phyloP scores from a whole-genome alignment of 2,329 filamentous ascomycete species.

The Byssothecium circinans region DNA sequence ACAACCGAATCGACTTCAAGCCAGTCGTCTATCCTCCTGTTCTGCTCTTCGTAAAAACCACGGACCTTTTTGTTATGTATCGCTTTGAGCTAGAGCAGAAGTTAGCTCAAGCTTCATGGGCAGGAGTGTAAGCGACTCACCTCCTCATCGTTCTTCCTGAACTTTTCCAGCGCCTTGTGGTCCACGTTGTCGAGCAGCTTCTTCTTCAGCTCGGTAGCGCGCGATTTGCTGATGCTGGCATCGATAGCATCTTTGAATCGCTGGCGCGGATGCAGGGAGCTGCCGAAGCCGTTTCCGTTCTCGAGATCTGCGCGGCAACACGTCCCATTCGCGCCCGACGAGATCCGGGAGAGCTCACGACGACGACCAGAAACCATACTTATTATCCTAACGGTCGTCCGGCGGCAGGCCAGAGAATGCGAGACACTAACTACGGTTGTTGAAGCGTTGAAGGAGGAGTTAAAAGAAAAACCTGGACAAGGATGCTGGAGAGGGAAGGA shows the following conservation, averaged over 20 bases:
- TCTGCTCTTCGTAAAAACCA: slow-evolving; percentile 58
- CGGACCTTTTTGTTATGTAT: slow-evolving; percentile 57
- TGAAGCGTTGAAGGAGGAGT: too few relatives aligned
- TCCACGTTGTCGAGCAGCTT: slow-evolving; percentile 53
- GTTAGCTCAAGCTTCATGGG: background rate
- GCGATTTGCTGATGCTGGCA: slow-evolving; percentile 49
- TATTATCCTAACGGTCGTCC: background rate
- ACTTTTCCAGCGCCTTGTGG: slow-evolving; percentile 52
- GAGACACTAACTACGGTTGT: too few relatives aligned
- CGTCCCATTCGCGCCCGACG: slow-evolving; percentile 1
- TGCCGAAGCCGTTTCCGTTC: slow-evolving; percentile 27
- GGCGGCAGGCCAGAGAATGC: background rate
- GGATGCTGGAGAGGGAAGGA: background rate
- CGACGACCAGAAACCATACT: slow-evolving; percentile 26
- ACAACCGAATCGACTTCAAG: slow-evolving; percentile 62
- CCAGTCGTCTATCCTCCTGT: slow-evolving; percentile 59
- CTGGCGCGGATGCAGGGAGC: slow-evolving; percentile 17
- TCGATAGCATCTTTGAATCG: slow-evolving; percentile 53
- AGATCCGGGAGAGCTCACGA: slow-evolving; percentile 17
- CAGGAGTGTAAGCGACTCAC: slow-evolving; percentile 16
- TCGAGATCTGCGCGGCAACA: slow-evolving; percentile 26
- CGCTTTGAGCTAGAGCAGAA: slow-evolving; percentile 45
- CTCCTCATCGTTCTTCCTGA: slow-evolving; percentile 55
- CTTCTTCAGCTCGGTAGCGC: slow-evolving; percentile 53
- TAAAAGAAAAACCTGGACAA: background rate